Base-by-base conservation (phyloP, 2,329 filamentous ascomycete genomes). In the Epichloe elymi region DNA sequence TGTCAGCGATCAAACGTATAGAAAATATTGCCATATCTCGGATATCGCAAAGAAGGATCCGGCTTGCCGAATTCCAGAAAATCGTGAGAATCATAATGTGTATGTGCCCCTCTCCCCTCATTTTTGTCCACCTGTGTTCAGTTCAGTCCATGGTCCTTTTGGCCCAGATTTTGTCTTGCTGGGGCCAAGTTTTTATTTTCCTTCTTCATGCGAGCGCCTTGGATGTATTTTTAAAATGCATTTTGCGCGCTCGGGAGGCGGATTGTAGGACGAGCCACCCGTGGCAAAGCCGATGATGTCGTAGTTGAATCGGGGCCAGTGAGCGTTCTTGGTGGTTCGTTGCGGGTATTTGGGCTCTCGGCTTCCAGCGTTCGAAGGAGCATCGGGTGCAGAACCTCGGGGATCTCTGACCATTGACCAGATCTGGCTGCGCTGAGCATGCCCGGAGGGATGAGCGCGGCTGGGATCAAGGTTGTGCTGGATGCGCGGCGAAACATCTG, bases 361-460 rank as follows among this genome's bases (percentile, higher is more conserved):
- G 62, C 62, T 40, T 70, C 69, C 15, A 79, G 60, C 8, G 69
- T 70, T 20, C 70, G 69, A 26, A 75, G 70, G 38, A 82, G 70
- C 55, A 77, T 67, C 46, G 70, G 70, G 54, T 76, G 78, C 38
- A 82, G 66, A 45, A 73, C 73, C 42, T 76, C 74, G 15, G 79
- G 79, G 12, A 82, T 74, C 23, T 79, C 74, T 39, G 73, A 63
- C 79, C 79, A 83, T 54, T 72, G 71, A 43, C 76, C 78, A 7
- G 70, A 68, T 53, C 77, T 70, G n/a, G 77, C 78, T 8, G 75
- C 74, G 49, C 67, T 71, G 15, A 82, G 63, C 65, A 81, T 74
- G 37, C 71, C 68, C 1, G 72, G 68, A 5, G 77, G 74, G 55
- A 79, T 70, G 15, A 76, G 62, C 19, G 67, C 59, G 4, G 65